Evolutionary conservation across 768 basidiomycete species (phyloP).

Genomic region (Leccinellum rugosiceps): DNA sequence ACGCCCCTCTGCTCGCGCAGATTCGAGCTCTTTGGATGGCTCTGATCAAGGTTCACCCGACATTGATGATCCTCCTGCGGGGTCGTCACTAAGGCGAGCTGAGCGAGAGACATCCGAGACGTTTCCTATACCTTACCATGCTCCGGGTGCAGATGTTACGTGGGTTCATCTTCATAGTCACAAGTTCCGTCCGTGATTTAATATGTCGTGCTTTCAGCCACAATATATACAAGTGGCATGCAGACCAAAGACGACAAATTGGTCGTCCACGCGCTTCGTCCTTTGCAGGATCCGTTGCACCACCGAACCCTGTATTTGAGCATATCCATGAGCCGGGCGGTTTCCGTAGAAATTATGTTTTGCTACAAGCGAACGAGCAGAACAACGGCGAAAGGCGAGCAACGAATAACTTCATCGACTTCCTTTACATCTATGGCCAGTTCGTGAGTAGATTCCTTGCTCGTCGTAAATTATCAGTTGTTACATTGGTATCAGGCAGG

Average conservation of each 20-base stretch:
- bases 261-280: constrained; percentile 68
- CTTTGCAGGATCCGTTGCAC: constrained; percentile 51
- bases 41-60: constrained; percentile 26
- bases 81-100: constrained; percentile 21
- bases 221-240: constrained; percentile 94
- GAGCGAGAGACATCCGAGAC: constrained; percentile 54
- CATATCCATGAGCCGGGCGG: constrained; percentile 96
- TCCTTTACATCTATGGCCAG: constrained; percentile 92
- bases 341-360: constrained; percentile 86
- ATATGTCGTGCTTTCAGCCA: constrained; percentile 47
- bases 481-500: constrained; percentile 59
- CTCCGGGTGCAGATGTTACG: constrained; percentile 90
- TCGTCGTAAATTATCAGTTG: background rate
- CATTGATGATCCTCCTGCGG: constrained; percentile 19
- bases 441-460: constrained; percentile 60
- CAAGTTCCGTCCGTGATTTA: constrained; percentile 15
- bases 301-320: constrained; percentile 75
- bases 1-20: constrained; percentile 30
- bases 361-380: constrained; percentile 66
- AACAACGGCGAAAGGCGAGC: constrained; percentile 60
- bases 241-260: constrained; percentile 60
- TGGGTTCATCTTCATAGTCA: constrained; percentile 42
- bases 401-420: constrained; percentile 87
- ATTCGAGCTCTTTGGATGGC: constrained; percentile 18
- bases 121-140: constrained; percentile 87